Evolutionary conservation across 495 filamentous ascomycete genomes (phyloP).

Genomic region (Bathelium albidoporum): DNA sequence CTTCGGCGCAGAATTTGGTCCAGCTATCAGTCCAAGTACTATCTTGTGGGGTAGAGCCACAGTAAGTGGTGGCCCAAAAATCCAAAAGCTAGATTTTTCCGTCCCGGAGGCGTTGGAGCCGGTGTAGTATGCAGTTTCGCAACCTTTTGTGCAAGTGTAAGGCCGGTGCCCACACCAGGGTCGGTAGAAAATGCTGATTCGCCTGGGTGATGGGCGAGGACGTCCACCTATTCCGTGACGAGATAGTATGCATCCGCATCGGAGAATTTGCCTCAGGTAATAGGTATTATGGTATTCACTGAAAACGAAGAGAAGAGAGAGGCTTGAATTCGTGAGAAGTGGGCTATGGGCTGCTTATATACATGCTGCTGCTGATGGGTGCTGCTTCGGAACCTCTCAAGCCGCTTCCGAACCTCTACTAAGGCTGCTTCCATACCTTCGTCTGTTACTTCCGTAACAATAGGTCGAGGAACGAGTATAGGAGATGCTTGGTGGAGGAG

Average conservation of each 20-base stretch:
- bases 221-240: neutral
- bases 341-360: no score
- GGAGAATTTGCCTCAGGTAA: neutral
- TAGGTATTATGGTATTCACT: no score
- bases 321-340: no score
- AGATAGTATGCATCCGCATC: neutral
- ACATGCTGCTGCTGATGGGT: no score
- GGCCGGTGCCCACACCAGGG: neutral
- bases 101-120: neutral
- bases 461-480: neutral
- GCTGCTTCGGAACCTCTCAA: no score
- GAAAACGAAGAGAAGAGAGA: no score
- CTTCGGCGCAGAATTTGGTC: neutral
- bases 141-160: neutral
- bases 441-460: no score
- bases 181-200: neutral
- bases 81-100: neutral
- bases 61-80: neutral
- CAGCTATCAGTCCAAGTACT: neutral
- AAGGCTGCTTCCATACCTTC: no score
- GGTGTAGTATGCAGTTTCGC: neutral
- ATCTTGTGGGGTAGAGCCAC: neutral
- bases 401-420: no score
- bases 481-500: neutral
- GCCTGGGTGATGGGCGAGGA: neutral